A percentile compares a stretch with the other conserved stretches of the same genome.
Evolutionary conservation across 257 asterid species (phyloP).

Genomic region (Gentiana macrophylla): DNA sequence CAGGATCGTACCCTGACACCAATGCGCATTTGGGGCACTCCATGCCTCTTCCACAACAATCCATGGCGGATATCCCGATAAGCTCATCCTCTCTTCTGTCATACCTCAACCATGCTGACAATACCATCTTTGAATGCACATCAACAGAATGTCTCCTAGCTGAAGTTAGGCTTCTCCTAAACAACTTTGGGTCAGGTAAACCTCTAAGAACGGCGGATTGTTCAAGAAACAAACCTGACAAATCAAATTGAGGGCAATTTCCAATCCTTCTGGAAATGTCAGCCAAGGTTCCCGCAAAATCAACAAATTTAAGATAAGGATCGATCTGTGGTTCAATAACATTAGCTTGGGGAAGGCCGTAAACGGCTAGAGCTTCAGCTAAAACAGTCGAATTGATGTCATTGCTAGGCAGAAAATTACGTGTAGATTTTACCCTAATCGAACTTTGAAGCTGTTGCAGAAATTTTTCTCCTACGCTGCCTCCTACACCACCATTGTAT

Average conservation of each 20-base stretch:
- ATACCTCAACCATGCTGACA: slow-evolving; percentile 88
- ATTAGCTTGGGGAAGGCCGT: slow-evolving; percentile 70
- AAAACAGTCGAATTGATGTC: slow-evolving; percentile 23
- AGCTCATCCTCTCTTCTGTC: slow-evolving; percentile 91
- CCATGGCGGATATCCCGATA: slow-evolving; percentile 74
- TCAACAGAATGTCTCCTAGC: slow-evolving; percentile 83
- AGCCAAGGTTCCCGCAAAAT: slow-evolving; percentile 59
- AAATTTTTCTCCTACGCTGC: slow-evolving; percentile 58
- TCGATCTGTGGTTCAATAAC: slow-evolving; percentile 78
- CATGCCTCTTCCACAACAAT: slow-evolving; percentile 67
- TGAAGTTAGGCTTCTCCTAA: slow-evolving; percentile 63
- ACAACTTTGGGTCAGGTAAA: slow-evolving; percentile 74
- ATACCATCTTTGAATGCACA: slow-evolving; percentile 81
- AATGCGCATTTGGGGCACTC: slow-evolving; percentile 69
- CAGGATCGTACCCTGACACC: slow-evolving; percentile 76
- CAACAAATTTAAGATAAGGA: slow-evolving; percentile 55
- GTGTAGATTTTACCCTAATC: slow-evolving; percentile 49
- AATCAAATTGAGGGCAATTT: slow-evolving; percentile 41
- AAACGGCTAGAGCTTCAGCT: slow-evolving; percentile 53
- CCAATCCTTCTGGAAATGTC: slow-evolving; percentile 46
- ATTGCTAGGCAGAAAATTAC: slow-evolving; percentile 36
- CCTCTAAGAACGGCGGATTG: slow-evolving; percentile 71
- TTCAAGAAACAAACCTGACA: slow-evolving; percentile 52
- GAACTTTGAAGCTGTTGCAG: slow-evolving; percentile 67
- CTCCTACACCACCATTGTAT: slow-evolving; percentile 31